Evolutionary conservation across 202 grass and related monocot genomes (phyloP), one percentile per base, ranked within the genome.

Genomic region (Cymbopogon flexuosus): DNA sequence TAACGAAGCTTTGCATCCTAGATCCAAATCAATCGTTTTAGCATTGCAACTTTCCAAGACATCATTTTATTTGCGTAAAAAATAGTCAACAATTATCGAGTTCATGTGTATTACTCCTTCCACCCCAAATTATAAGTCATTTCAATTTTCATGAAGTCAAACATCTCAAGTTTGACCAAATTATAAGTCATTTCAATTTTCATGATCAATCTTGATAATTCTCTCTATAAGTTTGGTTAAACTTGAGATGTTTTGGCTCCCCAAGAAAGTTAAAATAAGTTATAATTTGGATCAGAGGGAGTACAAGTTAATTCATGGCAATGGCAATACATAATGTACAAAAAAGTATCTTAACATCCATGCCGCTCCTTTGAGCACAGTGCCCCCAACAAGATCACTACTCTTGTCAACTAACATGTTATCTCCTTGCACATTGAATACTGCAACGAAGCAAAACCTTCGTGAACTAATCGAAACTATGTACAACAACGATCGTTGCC

Each of bases 401-500:
- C 21, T 74, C 39, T 66, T 16, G 33, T 52, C 10, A 70, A 75
- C 24, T 2, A 62, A 23, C 8, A 34, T 10, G 21, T 51, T 36
- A 15, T 46, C 27, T 27, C 27, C 27, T 27, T 27, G 27, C 27
- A 27, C 27, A 27, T 27, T 31, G 65, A 23, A 10, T 21, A 49
- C 22, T 46, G 5, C 62, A 22, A 81, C 11, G 22, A 51, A 70
- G 13, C 2, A 33, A 49, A 49, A 61, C 34, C 31, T 66, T 54
- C 21, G 65, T 36, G 39, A 86, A 78, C 67, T 68, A 74, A 68
- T 0, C 11, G 41, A 39, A 59, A 35, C 73, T 82, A 62, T 54
- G 69, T 34, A 64, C 42, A 75, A 78, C 86, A 83, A 79, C 58
- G 40, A 40, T 74, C 18, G 52, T 76, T 61, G 73, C 34, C 15